Conservation (phyloP, 306 rosid species). For the Citrullus amarus region DNA sequence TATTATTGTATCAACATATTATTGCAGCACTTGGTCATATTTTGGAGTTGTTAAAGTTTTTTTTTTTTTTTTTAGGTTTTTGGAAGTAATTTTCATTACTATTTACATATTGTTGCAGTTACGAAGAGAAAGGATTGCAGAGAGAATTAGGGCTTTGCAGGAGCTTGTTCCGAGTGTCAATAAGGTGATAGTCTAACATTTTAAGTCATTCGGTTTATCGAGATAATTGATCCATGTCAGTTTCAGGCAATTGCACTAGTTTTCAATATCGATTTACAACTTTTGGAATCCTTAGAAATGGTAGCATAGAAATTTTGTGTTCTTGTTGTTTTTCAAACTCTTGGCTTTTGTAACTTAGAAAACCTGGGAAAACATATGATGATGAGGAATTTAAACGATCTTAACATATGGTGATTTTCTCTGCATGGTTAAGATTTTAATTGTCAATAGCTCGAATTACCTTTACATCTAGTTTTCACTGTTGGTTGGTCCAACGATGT, state of each 20-base stretch:
- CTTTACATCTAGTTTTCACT: neutral
- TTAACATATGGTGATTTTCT: neutral
- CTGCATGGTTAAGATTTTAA: neutral
- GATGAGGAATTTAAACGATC: neutral
- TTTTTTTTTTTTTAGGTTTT: neutral
- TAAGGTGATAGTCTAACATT: conserved; percentile 40
- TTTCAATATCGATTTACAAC: neutral
- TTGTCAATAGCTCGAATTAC: neutral
- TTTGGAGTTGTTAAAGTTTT: neutral
- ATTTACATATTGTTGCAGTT: conserved; percentile 32
- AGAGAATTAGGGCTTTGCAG: conserved; percentile 94
- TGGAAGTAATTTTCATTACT: conserved; percentile 4
- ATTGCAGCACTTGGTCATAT: neutral
- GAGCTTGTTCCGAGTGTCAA: conserved; percentile 94
- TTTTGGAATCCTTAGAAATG: neutral
- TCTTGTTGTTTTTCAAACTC: neutral
- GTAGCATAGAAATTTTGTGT: neutral
- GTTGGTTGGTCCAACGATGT: neutral
- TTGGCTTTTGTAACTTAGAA: neutral
- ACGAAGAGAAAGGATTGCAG: conserved; percentile 97
- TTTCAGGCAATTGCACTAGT: neutral
- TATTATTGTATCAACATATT: neutral
- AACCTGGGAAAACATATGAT: neutral
- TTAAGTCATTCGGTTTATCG: neutral
- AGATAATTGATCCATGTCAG: neutral